Evolutionary conservation across 768 basidiomycete species (phyloP).

Genomic region (Ramaria sp.): DNA sequence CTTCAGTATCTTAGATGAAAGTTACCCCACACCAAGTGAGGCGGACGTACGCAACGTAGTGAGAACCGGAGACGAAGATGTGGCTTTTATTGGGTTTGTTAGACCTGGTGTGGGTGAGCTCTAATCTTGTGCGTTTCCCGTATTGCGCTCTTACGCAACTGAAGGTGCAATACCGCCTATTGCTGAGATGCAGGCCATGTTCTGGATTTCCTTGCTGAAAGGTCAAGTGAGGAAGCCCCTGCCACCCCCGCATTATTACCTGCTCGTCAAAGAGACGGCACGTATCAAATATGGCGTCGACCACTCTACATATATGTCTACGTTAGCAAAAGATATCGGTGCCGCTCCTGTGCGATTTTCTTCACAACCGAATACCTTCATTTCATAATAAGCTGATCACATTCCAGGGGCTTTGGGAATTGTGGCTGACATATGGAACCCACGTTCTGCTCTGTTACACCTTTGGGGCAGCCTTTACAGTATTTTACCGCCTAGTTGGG

Average conservation of each 20-base stretch:
- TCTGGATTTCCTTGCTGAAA: slow-evolving; percentile 42
- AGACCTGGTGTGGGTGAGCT: slow-evolving; percentile 44
- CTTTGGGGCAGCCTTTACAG: slow-evolving; percentile 48
- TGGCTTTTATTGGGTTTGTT: slow-evolving; percentile 48
- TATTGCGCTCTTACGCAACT: slow-evolving; percentile 13
- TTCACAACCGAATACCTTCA: neutral
- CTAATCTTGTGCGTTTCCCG: neutral
- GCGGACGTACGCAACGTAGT: slow-evolving; percentile 35
- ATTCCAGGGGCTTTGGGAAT: slow-evolving; percentile 25
- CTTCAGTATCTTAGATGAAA: slow-evolving; percentile 29
- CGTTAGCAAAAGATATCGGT: slow-evolving; percentile 45
- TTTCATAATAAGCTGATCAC: neutral
- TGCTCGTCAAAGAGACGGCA: slow-evolving; percentile 37
- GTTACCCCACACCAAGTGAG: slow-evolving; percentile 31
- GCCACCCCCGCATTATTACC: slow-evolving; percentile 38
- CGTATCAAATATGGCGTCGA: slow-evolving; percentile 54
- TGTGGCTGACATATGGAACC: slow-evolving; percentile 22
- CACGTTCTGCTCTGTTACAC: slow-evolving; percentile 18
- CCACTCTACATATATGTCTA: slow-evolving; percentile 44
- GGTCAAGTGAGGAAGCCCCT: slow-evolving; percentile 31
- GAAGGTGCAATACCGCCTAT: slow-evolving; percentile 46
- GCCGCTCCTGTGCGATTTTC: slow-evolving; percentile 28
- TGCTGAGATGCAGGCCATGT: slow-evolving; percentile 48
- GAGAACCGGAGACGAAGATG: slow-evolving; percentile 30
- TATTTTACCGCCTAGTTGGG: slow-evolving; percentile 46